Percentiles rank a stretch among this genome's conserved stretches.
Evolutionary conservation across 441 rosid genomes (phyloP).

Genomic region (Omphalea diandra): DNA sequence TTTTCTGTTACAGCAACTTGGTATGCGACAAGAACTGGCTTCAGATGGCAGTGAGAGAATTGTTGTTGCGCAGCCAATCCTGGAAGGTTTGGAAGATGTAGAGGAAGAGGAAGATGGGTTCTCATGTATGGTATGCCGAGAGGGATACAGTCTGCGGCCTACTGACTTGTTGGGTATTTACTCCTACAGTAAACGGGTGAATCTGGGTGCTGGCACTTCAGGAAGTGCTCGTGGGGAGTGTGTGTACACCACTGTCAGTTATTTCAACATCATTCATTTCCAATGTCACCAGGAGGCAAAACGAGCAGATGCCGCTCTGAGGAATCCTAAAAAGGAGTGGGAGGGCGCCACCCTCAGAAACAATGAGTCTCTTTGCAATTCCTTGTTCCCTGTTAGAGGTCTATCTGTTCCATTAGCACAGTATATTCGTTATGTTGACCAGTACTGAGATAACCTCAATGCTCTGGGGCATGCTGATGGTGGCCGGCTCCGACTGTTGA

Average conservation of each 20-base stretch:
- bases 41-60: constrained; percentile 98
- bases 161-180: constrained; percentile 93
- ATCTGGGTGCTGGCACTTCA: constrained; percentile 90
- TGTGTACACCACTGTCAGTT: constrained; percentile 98
- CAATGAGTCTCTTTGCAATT: constrained; percentile 98
- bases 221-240: constrained; percentile 99
- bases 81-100: constrained; percentile 98
- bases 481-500: constrained; percentile 89
- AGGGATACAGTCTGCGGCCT: constrained; percentile 98
- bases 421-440: constrained; percentile 88
- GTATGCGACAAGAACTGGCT: constrained; percentile 83
- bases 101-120: constrained; percentile 99
- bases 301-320: constrained; percentile 96
- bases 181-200: constrained; percentile 93
- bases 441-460: constrained; percentile 97
- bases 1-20: constrained; percentile 69
- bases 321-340: constrained; percentile 99
- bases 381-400: constrained; percentile 95
- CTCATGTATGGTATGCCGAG: constrained; percentile 99
- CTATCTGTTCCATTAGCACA: constrained; percentile 83
- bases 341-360: constrained; percentile 98
- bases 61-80: constrained; percentile 73
- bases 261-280: constrained; percentile 94
- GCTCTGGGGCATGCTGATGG: constrained; percentile 99
- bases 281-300: constrained; percentile 99